phyloP scores from a whole-genome alignment of 2,329 filamentous ascomycete species.

The Nemania sp. region DNA sequence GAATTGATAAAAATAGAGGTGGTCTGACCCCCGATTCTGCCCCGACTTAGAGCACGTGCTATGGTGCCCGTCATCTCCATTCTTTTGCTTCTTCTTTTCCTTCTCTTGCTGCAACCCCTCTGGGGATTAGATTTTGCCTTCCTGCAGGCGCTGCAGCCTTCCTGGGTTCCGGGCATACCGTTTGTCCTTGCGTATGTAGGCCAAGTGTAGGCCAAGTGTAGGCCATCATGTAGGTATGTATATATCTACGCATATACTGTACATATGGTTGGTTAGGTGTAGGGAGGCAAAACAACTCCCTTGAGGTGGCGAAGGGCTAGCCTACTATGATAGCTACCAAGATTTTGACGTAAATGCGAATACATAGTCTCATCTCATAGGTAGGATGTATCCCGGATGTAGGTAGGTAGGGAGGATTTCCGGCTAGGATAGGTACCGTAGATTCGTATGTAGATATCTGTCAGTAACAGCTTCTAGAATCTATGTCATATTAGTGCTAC shows the following conservation, averaged over 20 bases:
- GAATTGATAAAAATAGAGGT: slow-evolving; percentile 37
- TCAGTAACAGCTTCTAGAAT: neutral
- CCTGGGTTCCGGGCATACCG: neutral
- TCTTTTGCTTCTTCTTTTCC: slow-evolving; percentile 1
- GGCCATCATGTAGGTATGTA: too few relatives aligned
- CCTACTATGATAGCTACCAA: neutral
- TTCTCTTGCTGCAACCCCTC: neutral
- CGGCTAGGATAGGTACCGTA: too few relatives aligned
- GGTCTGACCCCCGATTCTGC: slow-evolving; percentile 21
- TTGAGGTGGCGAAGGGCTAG: neutral
- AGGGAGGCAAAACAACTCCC: too few relatives aligned
- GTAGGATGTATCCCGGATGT: too few relatives aligned
- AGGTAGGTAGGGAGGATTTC: neutral
- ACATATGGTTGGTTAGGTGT: too few relatives aligned
- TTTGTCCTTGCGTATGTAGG: neutral
- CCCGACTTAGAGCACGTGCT: slow-evolving; percentile 25
- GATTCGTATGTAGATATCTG: neutral
- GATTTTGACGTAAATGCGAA: neutral
- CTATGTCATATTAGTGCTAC: too few relatives aligned
- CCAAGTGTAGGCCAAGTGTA: too few relatives aligned
- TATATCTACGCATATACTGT: too few relatives aligned
- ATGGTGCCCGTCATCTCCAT: slow-evolving; percentile 13
- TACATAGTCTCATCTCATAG: neutral
- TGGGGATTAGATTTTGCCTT: neutral
- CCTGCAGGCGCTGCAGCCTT: neutral